A percentile compares a stretch with the other conserved stretches of the same genome.
Conservation (phyloP, 768 basidiomycete genomes). For the Suillus lakei region DNA sequence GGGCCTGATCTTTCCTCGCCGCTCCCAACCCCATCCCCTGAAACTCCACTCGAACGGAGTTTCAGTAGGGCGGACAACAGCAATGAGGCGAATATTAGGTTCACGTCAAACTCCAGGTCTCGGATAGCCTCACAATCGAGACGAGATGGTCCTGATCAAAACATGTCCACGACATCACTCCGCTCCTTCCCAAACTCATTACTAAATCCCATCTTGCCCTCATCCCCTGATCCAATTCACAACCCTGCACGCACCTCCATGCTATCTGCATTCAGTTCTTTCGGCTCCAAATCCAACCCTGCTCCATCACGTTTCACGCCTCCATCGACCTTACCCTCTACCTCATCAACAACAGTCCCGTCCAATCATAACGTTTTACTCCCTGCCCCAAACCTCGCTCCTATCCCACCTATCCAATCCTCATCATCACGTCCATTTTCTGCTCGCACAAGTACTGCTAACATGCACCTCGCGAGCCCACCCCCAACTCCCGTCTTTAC, state of each 20-base stretch:
- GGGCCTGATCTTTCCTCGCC: background rate
- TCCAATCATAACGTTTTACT: background rate
- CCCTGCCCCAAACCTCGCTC: background rate
- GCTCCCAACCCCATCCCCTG: slow-evolving; percentile 1
- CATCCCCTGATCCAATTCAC: no score
- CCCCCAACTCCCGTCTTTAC: background rate
- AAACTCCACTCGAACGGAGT: background rate
- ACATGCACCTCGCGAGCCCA: background rate
- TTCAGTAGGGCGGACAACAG: background rate
- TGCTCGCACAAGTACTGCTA: no score
- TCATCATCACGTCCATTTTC: background rate
- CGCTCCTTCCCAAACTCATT: background rate
- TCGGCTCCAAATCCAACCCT: no score
- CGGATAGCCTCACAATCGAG: background rate
- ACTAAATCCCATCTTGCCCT: background rate
- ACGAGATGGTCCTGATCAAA: background rate
- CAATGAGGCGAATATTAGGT: no score
- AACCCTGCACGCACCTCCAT: background rate
- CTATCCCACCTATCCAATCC: background rate
- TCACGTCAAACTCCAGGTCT: background rate
- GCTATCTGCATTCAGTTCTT: background rate
- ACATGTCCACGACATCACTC: background rate
- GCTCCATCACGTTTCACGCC: background rate
- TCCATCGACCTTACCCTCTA: background rate
- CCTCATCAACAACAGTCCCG: background rate